Evolutionary conservation across 805 yeast species (phyloP).

Genomic region (Sugiyamaella floridensis): DNA sequence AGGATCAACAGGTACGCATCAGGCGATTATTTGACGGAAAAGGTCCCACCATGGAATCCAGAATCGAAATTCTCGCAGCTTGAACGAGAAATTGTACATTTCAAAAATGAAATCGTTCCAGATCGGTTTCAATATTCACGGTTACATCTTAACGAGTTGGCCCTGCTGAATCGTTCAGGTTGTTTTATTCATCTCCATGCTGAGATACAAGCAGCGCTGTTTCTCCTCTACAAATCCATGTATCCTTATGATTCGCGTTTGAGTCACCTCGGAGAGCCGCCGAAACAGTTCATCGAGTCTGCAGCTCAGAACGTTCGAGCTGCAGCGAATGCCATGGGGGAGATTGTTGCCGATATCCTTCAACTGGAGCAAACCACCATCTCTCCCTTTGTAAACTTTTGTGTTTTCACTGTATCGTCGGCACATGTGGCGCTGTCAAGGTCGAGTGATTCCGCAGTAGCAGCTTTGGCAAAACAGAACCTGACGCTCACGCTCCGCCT

Average conservation of each 20-base stretch:
- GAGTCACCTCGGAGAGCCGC: constrained; percentile 17
- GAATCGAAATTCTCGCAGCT: constrained; percentile 22
- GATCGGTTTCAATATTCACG: constrained; percentile 21
- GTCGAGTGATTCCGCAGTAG: constrained; percentile 24
- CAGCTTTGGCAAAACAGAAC: constrained; percentile 28
- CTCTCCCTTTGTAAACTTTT: constrained; percentile 33
- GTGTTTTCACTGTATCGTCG: constrained; percentile 30
- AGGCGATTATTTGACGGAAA: constrained; percentile 16
- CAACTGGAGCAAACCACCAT: constrained; percentile 26
- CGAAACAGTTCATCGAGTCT: constrained; percentile 26
- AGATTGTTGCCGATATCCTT: constrained; percentile 25
- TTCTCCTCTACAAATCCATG: constrained; percentile 28
- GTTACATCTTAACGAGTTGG: constrained; percentile 20
- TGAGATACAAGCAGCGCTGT: constrained; percentile 25
- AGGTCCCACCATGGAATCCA: constrained; percentile 28
- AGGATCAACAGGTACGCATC: constrained; percentile 17
- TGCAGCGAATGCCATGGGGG: constrained; percentile 29
- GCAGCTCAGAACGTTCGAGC: constrained; percentile 27
- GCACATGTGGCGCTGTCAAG: constrained; percentile 31
- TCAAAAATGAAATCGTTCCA: constrained; percentile 21
- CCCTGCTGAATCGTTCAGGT: constrained; percentile 23
- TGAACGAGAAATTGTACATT: constrained; percentile 15
- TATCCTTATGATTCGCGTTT: constrained; percentile 24
- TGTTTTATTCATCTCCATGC: constrained; percentile 30
- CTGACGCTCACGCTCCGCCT: constrained; percentile 28